phyloP scores from a whole-genome alignment of 345 rosid genomes.

The Camelina neglecta region DNA sequence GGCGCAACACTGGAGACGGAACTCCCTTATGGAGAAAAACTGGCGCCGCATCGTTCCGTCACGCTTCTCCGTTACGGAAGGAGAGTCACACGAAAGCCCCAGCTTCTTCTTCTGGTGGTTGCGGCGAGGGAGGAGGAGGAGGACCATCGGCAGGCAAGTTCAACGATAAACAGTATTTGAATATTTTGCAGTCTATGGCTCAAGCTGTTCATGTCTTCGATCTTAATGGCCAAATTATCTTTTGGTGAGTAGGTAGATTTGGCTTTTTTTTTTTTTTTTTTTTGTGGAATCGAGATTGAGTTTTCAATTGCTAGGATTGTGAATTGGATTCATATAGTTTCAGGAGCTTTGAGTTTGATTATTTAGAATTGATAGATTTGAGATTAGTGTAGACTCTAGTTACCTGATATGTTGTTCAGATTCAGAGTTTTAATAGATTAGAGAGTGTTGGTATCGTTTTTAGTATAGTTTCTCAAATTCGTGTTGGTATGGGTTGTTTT shows the following conservation, averaged over 20 bases:
- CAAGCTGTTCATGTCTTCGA: slow-evolving; percentile 92
- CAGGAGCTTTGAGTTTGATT: neutral
- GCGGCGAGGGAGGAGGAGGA: neutral
- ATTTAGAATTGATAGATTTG: neutral
- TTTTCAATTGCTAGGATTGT: slow-evolving; percentile 11
- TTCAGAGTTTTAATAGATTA: slow-evolving; percentile 1
- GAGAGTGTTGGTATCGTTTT: neutral
- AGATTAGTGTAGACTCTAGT: neutral
- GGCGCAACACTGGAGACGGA: slow-evolving; percentile 47
- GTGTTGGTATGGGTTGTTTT: slow-evolving; percentile 37
- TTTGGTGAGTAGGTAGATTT: slow-evolving; percentile 75
- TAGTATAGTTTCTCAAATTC: neutral
- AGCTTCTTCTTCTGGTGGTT: neutral
- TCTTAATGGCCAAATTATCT: slow-evolving; percentile 62
- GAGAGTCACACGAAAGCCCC: slow-evolving; percentile 54
- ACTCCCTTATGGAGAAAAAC: slow-evolving; percentile 54
- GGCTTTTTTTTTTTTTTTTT: too few relatives aligned
- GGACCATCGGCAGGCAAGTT: slow-evolving; percentile 72
- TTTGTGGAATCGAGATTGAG: neutral
- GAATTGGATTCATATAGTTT: neutral
- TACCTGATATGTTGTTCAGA: slow-evolving; percentile 12
- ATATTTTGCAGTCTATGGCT: slow-evolving; percentile 96
- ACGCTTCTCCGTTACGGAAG: slow-evolving; percentile 86
- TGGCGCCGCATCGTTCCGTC: slow-evolving; percentile 71
- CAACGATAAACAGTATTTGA: slow-evolving; percentile 81